A percentile compares a stretch with the other conserved stretches of the same genome.
Conservation (phyloP, 1,284 basidiomycete genomes). For the Blastosporella zonata region DNA sequence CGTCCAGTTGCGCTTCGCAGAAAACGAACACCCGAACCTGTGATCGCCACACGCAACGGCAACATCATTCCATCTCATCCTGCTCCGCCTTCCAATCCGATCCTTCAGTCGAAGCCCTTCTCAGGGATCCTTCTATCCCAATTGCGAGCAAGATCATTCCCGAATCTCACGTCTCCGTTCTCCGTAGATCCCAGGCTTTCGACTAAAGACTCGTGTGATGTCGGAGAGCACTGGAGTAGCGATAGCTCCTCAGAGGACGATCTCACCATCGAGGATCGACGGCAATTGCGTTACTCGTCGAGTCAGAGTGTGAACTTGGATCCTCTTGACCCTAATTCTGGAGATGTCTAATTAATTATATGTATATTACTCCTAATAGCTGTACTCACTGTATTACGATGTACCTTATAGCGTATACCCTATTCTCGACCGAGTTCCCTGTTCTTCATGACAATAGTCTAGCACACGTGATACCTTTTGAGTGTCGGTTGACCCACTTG, state of each 20-base stretch:
- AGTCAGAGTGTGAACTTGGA: conserved; percentile 3
- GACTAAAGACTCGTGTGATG: conserved; percentile 29
- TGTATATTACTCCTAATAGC: background rate
- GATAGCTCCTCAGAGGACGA: conserved; percentile 66
- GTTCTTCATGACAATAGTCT: background rate
- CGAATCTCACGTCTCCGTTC: conserved; percentile 46
- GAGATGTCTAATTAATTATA: conserved; percentile 3
- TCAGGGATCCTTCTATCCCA: conserved; percentile 39
- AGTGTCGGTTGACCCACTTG: too few relatives aligned
- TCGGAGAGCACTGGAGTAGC: conserved; percentile 54
- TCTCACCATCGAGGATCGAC: conserved; percentile 23
- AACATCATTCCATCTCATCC: conserved; percentile 9
- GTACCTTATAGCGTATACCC: background rate
- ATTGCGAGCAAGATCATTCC: conserved; percentile 50
- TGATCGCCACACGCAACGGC: conserved; percentile 28
- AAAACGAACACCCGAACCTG: conserved; percentile 44
- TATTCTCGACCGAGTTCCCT: too few relatives aligned
- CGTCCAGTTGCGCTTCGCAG: conserved; percentile 40
- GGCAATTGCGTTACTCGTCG: conserved; percentile 12
- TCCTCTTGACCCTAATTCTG: background rate
- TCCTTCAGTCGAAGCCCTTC: conserved; percentile 5
- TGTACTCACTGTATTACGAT: background rate
- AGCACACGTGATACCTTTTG: too few relatives aligned
- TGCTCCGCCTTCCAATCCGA: background rate
- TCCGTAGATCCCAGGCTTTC: conserved; percentile 32